phyloP scores from a whole-genome alignment of 2,329 filamentous ascomycete genomes.

The Aspergillus glaucus region DNA sequence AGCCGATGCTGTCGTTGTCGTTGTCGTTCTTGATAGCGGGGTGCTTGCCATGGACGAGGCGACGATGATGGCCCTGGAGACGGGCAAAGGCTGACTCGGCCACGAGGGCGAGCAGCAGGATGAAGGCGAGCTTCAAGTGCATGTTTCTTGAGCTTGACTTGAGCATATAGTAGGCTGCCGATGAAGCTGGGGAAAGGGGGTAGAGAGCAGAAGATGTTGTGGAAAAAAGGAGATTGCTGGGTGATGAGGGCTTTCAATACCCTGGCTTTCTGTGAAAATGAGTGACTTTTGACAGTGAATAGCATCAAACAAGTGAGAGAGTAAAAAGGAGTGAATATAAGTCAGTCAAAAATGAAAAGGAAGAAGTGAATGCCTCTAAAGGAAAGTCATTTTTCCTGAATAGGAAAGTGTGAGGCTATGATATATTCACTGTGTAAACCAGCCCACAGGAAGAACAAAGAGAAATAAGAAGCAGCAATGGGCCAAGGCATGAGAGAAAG shows the following conservation, averaged over 20 bases:
- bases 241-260: background rate
- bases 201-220: background rate
- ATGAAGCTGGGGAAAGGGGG: background rate
- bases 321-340: background rate
- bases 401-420: too few species aligned
- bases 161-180: background rate
- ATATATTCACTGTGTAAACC: too few species aligned
- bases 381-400: too few species aligned
- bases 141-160: background rate
- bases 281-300: background rate
- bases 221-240: background rate
- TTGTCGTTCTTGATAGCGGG: background rate
- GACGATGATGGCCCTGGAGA: constrained; percentile 21
- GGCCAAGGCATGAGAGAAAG: too few species aligned
- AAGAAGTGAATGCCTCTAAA: too few species aligned
- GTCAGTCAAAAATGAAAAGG: too few species aligned
- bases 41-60: constrained; percentile 14
- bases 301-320: background rate
- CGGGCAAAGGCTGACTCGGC: constrained; percentile 20
- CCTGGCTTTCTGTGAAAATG: background rate
- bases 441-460: too few species aligned
- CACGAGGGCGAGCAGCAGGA: constrained; percentile 18
- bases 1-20: background rate
- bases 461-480: too few species aligned
- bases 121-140: background rate